These are phyloP conservation scores for Ophiocordyceps camponoti-leonardi DNA, from an alignment of 2,329 filamentous ascomycete species.

Conservation along the genomic window DNA sequence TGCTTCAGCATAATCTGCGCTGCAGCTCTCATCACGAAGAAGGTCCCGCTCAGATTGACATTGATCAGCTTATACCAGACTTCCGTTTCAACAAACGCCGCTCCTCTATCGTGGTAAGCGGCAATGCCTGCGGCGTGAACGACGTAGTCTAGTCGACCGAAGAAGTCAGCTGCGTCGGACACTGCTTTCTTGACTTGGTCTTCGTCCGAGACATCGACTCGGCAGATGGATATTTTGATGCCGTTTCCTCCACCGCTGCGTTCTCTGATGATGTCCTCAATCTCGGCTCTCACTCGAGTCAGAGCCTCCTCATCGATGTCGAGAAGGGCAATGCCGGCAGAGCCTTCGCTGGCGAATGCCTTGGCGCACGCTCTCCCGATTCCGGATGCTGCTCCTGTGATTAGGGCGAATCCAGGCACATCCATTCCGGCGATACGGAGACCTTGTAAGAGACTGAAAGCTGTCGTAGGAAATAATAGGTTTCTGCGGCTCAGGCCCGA, in stretches of 20 bases:
- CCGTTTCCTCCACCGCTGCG: neutral
- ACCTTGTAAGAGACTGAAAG: too few species aligned
- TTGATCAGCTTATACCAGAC: slow-evolving; percentile 23
- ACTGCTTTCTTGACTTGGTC: slow-evolving; percentile 6
- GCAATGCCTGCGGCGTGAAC: slow-evolving; percentile 23
- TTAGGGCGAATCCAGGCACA: slow-evolving; percentile 13
- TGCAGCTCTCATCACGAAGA: slow-evolving; percentile 21
- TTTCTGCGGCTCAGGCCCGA: too few species aligned
- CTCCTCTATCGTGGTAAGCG: slow-evolving; percentile 18
- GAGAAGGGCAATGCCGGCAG: slow-evolving; percentile 11
- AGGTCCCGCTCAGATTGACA: slow-evolving; percentile 24
- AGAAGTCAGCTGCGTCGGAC: slow-evolving; percentile 8
- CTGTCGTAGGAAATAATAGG: too few species aligned
- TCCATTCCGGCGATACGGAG: slow-evolving; percentile 8
- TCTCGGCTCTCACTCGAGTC: slow-evolving; percentile 5
- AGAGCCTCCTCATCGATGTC: slow-evolving; percentile 9
- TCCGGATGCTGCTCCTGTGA: slow-evolving; percentile 14
- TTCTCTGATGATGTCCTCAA: slow-evolving; percentile 3
- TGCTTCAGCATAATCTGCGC: slow-evolving; percentile 25
- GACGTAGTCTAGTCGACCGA: slow-evolving; percentile 21
- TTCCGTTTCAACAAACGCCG: slow-evolving; percentile 14
- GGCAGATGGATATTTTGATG: neutral
- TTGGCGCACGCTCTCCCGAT: slow-evolving; percentile 13
- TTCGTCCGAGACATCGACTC: neutral
- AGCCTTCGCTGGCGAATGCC: slow-evolving; percentile 11